phyloP scores from a whole-genome alignment of 495 filamentous ascomycete genomes.

The Tricharina praecox region DNA sequence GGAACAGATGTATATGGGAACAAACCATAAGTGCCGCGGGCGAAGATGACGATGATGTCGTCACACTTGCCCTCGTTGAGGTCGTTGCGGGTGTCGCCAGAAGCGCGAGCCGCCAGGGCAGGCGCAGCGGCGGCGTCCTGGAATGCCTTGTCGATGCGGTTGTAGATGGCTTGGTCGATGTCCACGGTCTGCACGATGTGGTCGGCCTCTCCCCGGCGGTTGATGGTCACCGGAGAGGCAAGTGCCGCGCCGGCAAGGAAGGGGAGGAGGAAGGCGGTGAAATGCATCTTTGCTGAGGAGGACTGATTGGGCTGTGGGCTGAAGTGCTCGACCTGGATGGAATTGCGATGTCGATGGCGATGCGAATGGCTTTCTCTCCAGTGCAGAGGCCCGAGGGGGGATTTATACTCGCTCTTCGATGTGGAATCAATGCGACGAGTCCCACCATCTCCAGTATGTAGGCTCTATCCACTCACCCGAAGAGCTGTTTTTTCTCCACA shows the following conservation, averaged over 20 bases:
- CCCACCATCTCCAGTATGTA: too few species aligned
- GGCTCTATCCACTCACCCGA: too few species aligned
- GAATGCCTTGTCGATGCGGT: neutral
- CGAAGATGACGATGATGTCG: slow-evolving; percentile 40
- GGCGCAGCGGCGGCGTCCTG: neutral
- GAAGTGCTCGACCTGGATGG: too few species aligned
- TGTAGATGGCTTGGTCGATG: neutral
- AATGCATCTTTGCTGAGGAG: too few species aligned
- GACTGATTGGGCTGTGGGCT: too few species aligned
- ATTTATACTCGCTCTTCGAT: too few species aligned
- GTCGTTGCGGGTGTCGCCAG: slow-evolving; percentile 30
- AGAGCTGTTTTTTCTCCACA: too few species aligned
- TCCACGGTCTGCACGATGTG: neutral
- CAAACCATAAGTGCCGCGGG: slow-evolving; percentile 37
- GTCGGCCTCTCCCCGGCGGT: neutral
- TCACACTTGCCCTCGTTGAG: slow-evolving; percentile 32
- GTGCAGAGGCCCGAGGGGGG: too few species aligned
- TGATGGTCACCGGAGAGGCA: neutral
- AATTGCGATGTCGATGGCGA: too few species aligned
- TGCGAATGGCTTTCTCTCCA: too few species aligned
- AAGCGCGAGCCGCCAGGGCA: neutral
- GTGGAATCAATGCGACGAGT: too few species aligned
- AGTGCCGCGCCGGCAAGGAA: neutral
- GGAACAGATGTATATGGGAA: slow-evolving; percentile 20
- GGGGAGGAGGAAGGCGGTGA: neutral